These are phyloP conservation scores for Lipomyces kockii DNA, from an alignment of 805 yeast genomes.

Conservation along the genomic window DNA sequence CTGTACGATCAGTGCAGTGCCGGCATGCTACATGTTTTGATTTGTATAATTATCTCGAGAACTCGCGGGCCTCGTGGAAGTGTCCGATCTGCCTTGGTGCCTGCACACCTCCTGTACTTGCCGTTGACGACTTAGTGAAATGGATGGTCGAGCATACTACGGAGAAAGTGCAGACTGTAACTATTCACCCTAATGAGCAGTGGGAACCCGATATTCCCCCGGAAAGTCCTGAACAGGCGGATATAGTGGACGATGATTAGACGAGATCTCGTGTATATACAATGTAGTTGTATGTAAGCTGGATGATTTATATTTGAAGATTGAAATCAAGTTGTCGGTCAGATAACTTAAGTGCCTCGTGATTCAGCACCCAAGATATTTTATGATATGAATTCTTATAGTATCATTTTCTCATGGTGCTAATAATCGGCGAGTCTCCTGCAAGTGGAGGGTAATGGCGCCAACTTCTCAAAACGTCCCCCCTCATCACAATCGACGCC, in stretches of 20 bases:
- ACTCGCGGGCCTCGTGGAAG: constrained; percentile 12
- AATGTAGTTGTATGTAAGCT: neutral
- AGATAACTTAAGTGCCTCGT: no score
- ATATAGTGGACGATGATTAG: neutral
- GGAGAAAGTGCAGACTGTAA: neutral
- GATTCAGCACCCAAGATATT: neutral
- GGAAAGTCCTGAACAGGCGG: neutral
- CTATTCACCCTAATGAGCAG: constrained; percentile 1
- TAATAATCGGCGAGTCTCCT: no score
- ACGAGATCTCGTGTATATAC: neutral
- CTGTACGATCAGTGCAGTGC: constrained; percentile 9
- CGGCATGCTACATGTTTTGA: constrained; percentile 15
- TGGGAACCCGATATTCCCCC: neutral
- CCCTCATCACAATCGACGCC: neutral
- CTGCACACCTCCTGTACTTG: constrained; percentile 4
- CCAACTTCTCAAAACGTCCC: no score
- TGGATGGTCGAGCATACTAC: constrained; percentile 3
- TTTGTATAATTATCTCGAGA: constrained; percentile 5
- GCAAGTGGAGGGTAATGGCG: no score
- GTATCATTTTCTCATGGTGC: neutral
- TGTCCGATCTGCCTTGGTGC: constrained; percentile 15
- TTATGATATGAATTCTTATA: no score
- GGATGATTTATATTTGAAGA: neutral
- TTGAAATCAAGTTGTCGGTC: no score
- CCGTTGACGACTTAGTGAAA: constrained; percentile 43